Base-by-base conservation (phyloP, 2,329 filamentous ascomycete species). In the Pseudogymnoascus sp. region DNA sequence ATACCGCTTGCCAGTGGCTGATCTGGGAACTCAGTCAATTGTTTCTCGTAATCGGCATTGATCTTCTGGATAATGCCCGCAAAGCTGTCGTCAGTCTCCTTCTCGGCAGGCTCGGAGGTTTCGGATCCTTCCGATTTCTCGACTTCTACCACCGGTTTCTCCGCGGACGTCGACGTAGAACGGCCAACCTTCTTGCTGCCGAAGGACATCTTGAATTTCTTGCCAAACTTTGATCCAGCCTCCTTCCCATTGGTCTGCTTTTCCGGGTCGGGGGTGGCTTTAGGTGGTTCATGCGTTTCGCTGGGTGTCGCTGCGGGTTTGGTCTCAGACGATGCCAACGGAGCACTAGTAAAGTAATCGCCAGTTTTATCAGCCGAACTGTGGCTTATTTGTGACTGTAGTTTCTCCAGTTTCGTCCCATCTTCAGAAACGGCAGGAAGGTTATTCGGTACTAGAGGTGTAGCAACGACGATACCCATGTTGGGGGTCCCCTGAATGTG, bases 131-230 rank as follows among this genome's bases (percentile, higher is more conserved):
- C 71, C 5, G 61, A 63, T 64, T 89, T 81, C 58, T 86, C 89
- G 1, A 83, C 83, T 73, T 92, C 93, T 0, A 85, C 80, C 1
- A 83, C 83, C 0, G 90, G 86, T 72, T 94, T 95, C 63, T 89
- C 84, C 5, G 82, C 82, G 26, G 82, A 83, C 0, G 83, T 83
- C 3, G 86, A 86, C 3, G 81, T 78, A 2, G 86, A 87, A 13
- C 90, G 84, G 10, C 85, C 85, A 11, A 93, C 79, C 74, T 96
- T 96, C 78, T 95, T 97, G 69, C 87, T 88, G 67, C 87, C 86
- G 69, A 93, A 92, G 0, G 87, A 85, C 79, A 62, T 80, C 57
- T 88, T 85, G 73, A 96, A 92, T 68, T 90, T 90, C 76, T 92
- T 94, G 44, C 88, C 85, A 71, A 96, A 95, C 5, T 90, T 78